phyloP scores from a whole-genome alignment of 2,329 filamentous ascomycete species.

The Fusarium chuoi region DNA sequence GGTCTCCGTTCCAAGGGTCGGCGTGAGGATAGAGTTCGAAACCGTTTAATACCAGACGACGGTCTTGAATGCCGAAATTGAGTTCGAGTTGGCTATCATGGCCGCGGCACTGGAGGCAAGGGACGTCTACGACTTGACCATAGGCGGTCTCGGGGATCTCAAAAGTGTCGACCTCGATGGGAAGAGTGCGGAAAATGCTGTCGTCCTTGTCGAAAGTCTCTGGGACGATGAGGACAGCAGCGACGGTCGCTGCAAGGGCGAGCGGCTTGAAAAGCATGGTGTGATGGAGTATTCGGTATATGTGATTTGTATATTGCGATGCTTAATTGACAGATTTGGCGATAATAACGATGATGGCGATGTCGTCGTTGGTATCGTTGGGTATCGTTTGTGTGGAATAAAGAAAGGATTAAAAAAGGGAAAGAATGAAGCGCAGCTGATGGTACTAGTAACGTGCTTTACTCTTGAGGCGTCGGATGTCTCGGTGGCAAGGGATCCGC shows the following conservation, averaged over 20 bases:
- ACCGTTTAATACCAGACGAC: constrained; percentile 66
- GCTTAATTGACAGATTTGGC: not conserved
- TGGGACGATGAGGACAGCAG: constrained; percentile 66
- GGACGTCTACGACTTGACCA: constrained; percentile 57
- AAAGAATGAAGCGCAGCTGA: not conserved
- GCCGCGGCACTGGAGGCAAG: constrained; percentile 66
- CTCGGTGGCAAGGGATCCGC: constrained; percentile 34
- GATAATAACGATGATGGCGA: not conserved
- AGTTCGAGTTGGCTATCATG: constrained; percentile 60
- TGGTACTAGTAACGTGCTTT: constrained; percentile 27
- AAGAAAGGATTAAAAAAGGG: constrained; percentile 1
- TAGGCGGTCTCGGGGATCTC: constrained; percentile 50
- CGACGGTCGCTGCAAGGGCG: constrained; percentile 48
- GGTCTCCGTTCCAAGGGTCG: constrained; percentile 55
- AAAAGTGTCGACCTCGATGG: constrained; percentile 50
- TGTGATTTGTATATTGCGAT: not conserved
- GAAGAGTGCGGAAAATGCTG: constrained; percentile 55
- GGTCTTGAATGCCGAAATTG: constrained; percentile 62
- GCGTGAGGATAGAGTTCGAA: constrained; percentile 68
- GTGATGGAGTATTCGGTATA: not conserved
- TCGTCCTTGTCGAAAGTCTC: constrained; percentile 56
- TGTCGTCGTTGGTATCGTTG: not conserved
- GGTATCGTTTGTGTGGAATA: not conserved
- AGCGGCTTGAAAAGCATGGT: constrained; percentile 50
- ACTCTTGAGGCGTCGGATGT: constrained; percentile 32